Conservation (phyloP, 495 filamentous ascomycete species). For the Aspergillus homomorphus region DNA sequence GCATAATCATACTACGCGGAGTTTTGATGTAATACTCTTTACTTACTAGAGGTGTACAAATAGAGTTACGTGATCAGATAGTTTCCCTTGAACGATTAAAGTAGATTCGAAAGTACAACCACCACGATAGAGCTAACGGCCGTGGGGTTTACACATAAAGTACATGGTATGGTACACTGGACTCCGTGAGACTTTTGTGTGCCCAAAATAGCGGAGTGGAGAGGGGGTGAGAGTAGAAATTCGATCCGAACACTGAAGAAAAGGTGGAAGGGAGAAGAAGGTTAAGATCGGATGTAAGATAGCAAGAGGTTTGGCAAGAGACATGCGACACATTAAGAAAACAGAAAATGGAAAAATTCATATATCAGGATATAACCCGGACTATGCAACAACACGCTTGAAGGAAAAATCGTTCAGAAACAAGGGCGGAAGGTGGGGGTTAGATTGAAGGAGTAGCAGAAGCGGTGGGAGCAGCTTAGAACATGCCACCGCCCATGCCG, state of each 20-base stretch:
- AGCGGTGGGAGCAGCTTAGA: conserved; percentile 33
- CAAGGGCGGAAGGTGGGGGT: conserved; percentile 13
- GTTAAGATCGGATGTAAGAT: conserved; percentile 3
- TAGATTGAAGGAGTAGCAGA: not conserved
- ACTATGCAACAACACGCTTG: conserved; percentile 45
- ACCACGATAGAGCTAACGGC: conserved; percentile 1
- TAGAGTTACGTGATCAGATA: not conserved
- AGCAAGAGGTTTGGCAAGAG: conserved; percentile 10
- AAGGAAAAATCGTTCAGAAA: conserved; percentile 27
- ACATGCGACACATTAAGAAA: conserved; percentile 54
- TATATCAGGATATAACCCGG: conserved; percentile 34
- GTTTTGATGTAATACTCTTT: too few relatives aligned
- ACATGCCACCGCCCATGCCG: conserved; percentile 53
- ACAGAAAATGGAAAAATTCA: conserved; percentile 26
- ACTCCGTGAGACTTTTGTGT: conserved; percentile 26
- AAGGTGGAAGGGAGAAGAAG: conserved; percentile 11
- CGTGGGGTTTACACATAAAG: conserved; percentile 13
- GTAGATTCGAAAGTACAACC: conserved; percentile 13
- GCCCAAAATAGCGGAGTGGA: conserved; percentile 25
- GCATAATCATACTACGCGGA: too few relatives aligned
- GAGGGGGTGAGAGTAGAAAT: conserved; percentile 18
- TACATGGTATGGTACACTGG: conserved; percentile 32
- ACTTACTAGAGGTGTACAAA: too few relatives aligned
- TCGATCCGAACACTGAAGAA: conserved; percentile 8
- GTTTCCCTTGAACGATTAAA: conserved; percentile 11